These are phyloP conservation scores for Apocynum venetum DNA, from an alignment of 257 asterid genomes.

Conservation along the genomic window DNA sequence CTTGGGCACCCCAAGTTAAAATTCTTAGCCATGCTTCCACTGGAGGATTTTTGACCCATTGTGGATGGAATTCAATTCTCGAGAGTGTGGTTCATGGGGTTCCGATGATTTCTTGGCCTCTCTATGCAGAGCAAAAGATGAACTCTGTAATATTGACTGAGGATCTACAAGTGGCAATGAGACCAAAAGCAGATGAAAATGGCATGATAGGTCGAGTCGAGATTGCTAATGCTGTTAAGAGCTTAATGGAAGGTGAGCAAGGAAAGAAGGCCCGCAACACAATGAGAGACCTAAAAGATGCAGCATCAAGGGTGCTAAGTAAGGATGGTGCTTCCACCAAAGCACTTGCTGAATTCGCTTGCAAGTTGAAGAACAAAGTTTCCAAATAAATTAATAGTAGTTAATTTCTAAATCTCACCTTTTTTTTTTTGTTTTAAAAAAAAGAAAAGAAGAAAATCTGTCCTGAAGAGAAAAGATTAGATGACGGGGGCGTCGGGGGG, in stretches of 20 bases:
- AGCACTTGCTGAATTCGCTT: constrained; percentile 6
- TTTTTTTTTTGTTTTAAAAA: no score
- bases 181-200: constrained; percentile 30
- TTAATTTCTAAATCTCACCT: not conserved
- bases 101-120: constrained; percentile 79
- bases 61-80: constrained; percentile 67
- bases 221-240: constrained; percentile 38
- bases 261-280: constrained; percentile 31
- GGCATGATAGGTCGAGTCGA: constrained; percentile 46
- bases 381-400: not conserved
- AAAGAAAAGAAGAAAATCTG: not conserved
- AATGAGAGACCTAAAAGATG: constrained; percentile 54
- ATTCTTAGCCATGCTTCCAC: constrained; percentile 26
- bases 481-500: no score
- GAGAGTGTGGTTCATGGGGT: constrained; percentile 59
- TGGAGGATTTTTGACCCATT: constrained; percentile 41
- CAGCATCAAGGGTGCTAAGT: constrained; percentile 31
- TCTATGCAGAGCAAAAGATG: constrained; percentile 73
- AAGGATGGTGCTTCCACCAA: constrained; percentile 9
- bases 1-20: constrained; percentile 36
- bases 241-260: constrained; percentile 45
- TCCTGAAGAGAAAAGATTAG: no score
- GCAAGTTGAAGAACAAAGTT: not conserved
- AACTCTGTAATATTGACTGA: constrained; percentile 54
- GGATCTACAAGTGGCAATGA: constrained; percentile 45